Evolutionary conservation across 225 moss, liverwort and hornwort species (phyloP).

Genomic region (Physcomitrellopsis africana): DNA sequence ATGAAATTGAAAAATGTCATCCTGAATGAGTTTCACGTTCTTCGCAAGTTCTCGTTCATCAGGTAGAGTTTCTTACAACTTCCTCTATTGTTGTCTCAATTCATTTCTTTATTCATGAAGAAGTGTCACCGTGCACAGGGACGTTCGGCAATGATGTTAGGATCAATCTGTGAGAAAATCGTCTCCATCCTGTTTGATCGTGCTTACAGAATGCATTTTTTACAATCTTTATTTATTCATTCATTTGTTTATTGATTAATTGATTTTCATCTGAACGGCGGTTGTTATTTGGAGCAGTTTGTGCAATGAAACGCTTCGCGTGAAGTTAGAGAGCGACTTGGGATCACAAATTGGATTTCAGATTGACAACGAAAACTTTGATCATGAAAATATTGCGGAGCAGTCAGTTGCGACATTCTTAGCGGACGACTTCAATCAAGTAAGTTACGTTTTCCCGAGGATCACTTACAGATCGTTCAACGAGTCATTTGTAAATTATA

Average conservation of each 20-base stretch:
- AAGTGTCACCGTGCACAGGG: conserved; percentile 6
- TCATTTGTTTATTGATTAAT: too few relatives aligned
- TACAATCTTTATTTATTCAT: not conserved
- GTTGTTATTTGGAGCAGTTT: conserved; percentile 58
- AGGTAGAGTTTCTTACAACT: conserved; percentile 51
- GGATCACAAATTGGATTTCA: conserved; percentile 89
- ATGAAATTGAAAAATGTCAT: conserved; percentile 87
- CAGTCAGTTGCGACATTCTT: conserved; percentile 81
- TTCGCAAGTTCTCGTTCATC: conserved; percentile 83
- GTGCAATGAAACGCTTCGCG: conserved; percentile 75
- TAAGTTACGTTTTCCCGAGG: conserved; percentile 29
- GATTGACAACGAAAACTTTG: conserved; percentile 94
- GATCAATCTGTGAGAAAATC: not conserved
- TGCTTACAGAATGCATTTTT: conserved; percentile 26
- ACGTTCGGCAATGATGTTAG: not conserved
- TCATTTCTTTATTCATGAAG: conserved; percentile 27
- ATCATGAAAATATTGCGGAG: conserved; percentile 73
- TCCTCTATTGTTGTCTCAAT: conserved; percentile 9
- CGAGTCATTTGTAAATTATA: conserved; percentile 1
- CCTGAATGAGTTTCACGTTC: conserved; percentile 90
- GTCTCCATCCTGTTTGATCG: conserved; percentile 1
- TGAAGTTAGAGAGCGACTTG: conserved; percentile 85
- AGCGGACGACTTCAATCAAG: conserved; percentile 91
- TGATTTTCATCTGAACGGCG: conserved; percentile 8
- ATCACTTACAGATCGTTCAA: not conserved